Base-by-base conservation (phyloP, 257 asterid species). In the Nyctanthes arbortristis region DNA sequence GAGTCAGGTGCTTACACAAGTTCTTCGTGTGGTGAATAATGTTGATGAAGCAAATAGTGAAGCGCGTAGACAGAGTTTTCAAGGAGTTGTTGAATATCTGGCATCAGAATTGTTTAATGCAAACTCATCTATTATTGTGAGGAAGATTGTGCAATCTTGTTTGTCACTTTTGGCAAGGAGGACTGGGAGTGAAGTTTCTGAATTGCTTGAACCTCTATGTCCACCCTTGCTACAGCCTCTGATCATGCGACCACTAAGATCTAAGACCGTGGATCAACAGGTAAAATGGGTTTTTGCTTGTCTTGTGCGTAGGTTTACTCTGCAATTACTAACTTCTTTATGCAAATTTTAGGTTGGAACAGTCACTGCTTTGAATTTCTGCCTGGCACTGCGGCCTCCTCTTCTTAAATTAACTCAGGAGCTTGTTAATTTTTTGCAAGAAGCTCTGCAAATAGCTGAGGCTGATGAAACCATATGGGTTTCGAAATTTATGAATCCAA, bases 161-260 rank as follows among this genome's bases (percentile, higher is more conserved):
- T 89, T 91, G 88, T 97, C 96, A 73, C 99, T 94, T 77, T 75
- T 94, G 84, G 99, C 99, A 27, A 94, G 98, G 78, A 77, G 97
- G 80, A 94, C 99, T 20, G 99, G 99, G 60, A 94, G 99, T 84
- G 99, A 94, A 86, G 98, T 91, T 74, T 85, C 99, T 67, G 99
- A 94, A 87, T 88, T 94, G 79, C 97, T 94, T 35, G 99, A 94
- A 72, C 96, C 98, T 27, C 79, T 91, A 77, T 87, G 91, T 80
- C 98, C 88, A 72, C 85, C 97, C 75, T 78, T 89, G 83, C 94
- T 93, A 58, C 99, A 93, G 84, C 98, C 99, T 71, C 98, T 94
- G 74, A 86, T 89, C 45, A 43, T 84, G 87, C 88, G 99, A 35
- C 89, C 97, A 27, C 83, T 94, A 66, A 93, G 99, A 76, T 84